A percentile compares a stretch with the other conserved stretches of the same genome.
phyloP scores from a whole-genome alignment of 2,329 filamentous ascomycete species.

The Sporothrix brasiliensis region DNA sequence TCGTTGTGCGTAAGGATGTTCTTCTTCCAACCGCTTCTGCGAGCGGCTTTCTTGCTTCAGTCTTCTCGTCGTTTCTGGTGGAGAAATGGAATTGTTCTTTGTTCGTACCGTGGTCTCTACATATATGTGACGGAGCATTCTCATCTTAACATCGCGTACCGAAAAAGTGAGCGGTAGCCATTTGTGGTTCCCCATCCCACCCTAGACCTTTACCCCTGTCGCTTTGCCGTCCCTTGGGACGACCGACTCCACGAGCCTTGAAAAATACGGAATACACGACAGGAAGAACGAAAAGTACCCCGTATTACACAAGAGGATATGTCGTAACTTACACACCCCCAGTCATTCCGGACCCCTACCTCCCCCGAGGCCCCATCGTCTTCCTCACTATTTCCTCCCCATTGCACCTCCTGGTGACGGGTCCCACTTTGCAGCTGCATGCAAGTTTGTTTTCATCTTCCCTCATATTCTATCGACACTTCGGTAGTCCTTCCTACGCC shows the following conservation, averaged over 20 bases:
- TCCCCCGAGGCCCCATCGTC: neutral
- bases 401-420: neutral
- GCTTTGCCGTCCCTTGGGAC: neutral
- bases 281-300: neutral
- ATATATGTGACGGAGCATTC: slow-evolving; percentile 19
- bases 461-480: too few relatives aligned
- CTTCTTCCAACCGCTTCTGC: neutral
- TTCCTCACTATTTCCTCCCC: neutral
- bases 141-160: slow-evolving; percentile 26
- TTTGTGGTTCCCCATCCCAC: slow-evolving; percentile 5
- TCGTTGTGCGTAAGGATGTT: too few relatives aligned
- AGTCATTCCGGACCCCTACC: neutral
- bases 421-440: neutral
- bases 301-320: neutral
- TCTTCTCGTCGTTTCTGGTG: neutral
- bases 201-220: neutral
- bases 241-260: neutral
- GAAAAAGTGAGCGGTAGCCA: slow-evolving; percentile 8
- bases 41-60: neutral
- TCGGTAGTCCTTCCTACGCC: too few relatives aligned
- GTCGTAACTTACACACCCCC: neutral
- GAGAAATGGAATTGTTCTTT: neutral
- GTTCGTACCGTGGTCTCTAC: neutral
- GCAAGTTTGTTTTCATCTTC: neutral
- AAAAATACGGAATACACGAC: neutral